Conservation (phyloP, 345 rosid species). For the Citrus trifoliata region DNA sequence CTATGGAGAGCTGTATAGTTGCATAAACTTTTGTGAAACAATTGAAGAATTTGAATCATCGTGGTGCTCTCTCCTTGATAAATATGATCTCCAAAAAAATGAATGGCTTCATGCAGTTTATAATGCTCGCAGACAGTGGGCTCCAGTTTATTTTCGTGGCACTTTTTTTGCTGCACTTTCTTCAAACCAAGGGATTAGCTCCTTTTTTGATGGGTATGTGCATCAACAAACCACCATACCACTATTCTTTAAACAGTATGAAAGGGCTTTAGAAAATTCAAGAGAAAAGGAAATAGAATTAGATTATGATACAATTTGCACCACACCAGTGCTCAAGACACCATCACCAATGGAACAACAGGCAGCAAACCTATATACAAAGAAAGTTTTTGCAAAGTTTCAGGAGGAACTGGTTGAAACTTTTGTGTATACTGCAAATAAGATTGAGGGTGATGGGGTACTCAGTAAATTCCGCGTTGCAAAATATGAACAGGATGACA, state of each 20-base stretch:
- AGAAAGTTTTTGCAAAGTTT: constrained; percentile 56
- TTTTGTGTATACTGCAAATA: constrained; percentile 62
- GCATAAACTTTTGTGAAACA: constrained; percentile 60
- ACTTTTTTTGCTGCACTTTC: constrained; percentile 63
- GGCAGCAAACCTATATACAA: constrained; percentile 61
- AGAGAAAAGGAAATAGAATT: constrained; percentile 62
- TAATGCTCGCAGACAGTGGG: constrained; percentile 65
- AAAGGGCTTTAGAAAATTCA: constrained; percentile 55
- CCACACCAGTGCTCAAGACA: constrained; percentile 50
- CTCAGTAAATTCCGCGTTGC: constrained; percentile 51
- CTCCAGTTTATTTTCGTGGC: constrained; percentile 64
- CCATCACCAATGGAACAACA: constrained; percentile 77
- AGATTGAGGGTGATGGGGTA: constrained; percentile 48
- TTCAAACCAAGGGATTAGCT: constrained; percentile 50
- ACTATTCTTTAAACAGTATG: constrained; percentile 56
- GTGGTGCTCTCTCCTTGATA: constrained; percentile 47
- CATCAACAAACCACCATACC: constrained; percentile 60
- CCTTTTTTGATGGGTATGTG: constrained; percentile 62
- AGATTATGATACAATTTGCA: constrained; percentile 56
- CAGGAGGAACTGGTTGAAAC: constrained; percentile 75
- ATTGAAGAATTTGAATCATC: constrained; percentile 63
- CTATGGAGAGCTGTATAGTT: constrained; percentile 56
- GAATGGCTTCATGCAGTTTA: constrained; percentile 70
- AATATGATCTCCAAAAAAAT: constrained; percentile 44
- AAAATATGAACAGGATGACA: constrained; percentile 59